Evolutionary conservation across 192 early-diverging fungal species (phyloP).

Genomic region (Coemansia sp.): DNA sequence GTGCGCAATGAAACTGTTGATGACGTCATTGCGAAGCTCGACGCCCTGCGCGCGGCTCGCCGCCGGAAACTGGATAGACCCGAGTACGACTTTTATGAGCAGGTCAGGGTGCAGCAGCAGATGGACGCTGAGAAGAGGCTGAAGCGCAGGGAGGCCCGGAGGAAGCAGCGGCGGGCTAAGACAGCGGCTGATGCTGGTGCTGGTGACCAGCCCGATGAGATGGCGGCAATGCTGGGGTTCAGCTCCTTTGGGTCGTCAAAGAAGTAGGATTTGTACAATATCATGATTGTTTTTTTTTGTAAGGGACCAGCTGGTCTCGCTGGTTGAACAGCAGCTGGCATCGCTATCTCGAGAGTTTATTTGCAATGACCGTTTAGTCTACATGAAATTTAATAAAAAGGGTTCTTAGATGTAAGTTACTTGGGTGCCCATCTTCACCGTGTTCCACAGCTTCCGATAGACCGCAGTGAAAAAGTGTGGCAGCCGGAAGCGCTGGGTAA

Average conservation of each 20-base stretch:
- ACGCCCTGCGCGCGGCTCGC: conserved; percentile 66
- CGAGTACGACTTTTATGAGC: conserved; percentile 57
- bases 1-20: conserved; percentile 74
- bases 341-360: no score
- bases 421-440: conserved; percentile 47
- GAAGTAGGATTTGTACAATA: conserved; percentile 3
- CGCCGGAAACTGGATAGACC: conserved; percentile 24
- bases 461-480: conserved; percentile 27
- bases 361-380: no score
- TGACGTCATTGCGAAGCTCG: conserved; percentile 73
- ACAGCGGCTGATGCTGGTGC: conserved; percentile 22
- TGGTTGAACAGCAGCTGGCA: no score
- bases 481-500: conserved; percentile 35
- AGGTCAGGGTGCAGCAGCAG: conserved; percentile 62
- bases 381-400: not conserved
- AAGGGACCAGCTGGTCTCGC: no score
- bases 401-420: conserved; percentile 38
- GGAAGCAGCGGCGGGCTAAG: conserved; percentile 52
- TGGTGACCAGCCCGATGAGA: conserved; percentile 44
- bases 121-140: conserved; percentile 58
- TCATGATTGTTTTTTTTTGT: no score
- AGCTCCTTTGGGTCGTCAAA: conserved; percentile 35
- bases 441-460: conserved; percentile 37
- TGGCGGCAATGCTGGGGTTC: conserved; percentile 79
- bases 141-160: conserved; percentile 46